Evolutionary conservation across 2,329 filamentous ascomycete species (phyloP).

Genomic region (Sarocladium strictum): DNA sequence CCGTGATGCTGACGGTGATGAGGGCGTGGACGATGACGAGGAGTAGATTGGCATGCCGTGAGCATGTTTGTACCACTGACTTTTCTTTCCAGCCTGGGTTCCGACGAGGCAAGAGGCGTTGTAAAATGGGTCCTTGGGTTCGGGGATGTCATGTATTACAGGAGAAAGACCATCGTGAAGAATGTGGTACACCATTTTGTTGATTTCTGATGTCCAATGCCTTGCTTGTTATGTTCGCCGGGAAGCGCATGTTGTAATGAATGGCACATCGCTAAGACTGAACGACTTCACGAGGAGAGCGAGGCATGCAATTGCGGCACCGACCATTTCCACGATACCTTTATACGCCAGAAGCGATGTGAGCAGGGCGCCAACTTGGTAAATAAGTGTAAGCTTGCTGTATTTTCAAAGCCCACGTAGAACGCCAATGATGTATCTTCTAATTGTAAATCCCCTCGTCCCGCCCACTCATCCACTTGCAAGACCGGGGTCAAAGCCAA

Average conservation of each 20-base stretch:
- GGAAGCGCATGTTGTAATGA: no score
- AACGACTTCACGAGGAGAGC: no score
- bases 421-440: neutral
- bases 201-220: neutral
- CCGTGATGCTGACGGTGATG: constrained; percentile 24
- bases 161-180: no score
- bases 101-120: neutral
- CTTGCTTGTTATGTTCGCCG: no score
- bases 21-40: constrained; percentile 43
- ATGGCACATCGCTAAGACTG: no score
- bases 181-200: no score
- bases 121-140: neutral
- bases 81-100: neutral
- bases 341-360: no score
- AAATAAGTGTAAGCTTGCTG: no score
- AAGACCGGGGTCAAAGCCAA: constrained; percentile 41
- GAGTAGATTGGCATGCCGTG: constrained; percentile 5
- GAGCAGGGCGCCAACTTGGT: no score
- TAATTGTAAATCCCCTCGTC: neutral
- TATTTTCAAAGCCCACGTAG: neutral
- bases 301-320: no score
- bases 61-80: neutral
- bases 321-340: no score
- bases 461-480: neutral
- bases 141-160: neutral